Evolutionary conservation across 768 basidiomycete genomes (phyloP).

Genomic region (Trametes cinnabarina): DNA sequence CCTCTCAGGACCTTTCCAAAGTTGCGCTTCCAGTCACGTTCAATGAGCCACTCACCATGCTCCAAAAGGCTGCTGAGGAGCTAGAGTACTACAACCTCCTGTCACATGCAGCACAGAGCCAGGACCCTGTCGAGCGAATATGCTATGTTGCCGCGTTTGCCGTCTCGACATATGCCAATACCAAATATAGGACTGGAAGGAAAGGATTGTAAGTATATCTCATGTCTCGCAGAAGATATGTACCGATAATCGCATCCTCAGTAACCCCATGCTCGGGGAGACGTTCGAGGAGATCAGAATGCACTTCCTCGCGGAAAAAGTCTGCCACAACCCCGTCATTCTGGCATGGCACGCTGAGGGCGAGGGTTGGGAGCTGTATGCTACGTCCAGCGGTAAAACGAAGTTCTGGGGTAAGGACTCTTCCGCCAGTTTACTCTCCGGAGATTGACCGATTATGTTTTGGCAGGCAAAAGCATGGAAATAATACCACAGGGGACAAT

Average conservation of each 20-base stretch:
- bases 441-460: slow-evolving; percentile 22
- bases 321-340: slow-evolving; percentile 79
- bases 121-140: slow-evolving; percentile 64
- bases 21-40: slow-evolving; percentile 86
- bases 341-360: slow-evolving; percentile 87
- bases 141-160: slow-evolving; percentile 83
- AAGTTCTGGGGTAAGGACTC: slow-evolving; percentile 81
- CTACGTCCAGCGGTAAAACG: slow-evolving; percentile 78
- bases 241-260: slow-evolving; percentile 28
- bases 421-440: slow-evolving; percentile 10
- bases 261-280: slow-evolving; percentile 86
- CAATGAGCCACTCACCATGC: slow-evolving; percentile 82
- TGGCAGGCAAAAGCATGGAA: slow-evolving; percentile 81
- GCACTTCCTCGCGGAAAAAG: slow-evolving; percentile 86
- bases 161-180: slow-evolving; percentile 80
- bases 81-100: slow-evolving; percentile 74
- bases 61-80: slow-evolving; percentile 83
- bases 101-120: slow-evolving; percentile 56
- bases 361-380: slow-evolving; percentile 68
- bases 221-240: not conserved
- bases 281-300: slow-evolving; percentile 82
- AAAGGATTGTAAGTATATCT: slow-evolving; percentile 75
- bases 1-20: slow-evolving; percentile 68
- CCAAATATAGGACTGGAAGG: slow-evolving; percentile 73
- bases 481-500: slow-evolving; percentile 77